Evolutionary conservation across 176 grass and related monocot genomes (phyloP), one percentile per base, ranked within the genome.

Genomic region (Eremochloa ophiuroides): DNA sequence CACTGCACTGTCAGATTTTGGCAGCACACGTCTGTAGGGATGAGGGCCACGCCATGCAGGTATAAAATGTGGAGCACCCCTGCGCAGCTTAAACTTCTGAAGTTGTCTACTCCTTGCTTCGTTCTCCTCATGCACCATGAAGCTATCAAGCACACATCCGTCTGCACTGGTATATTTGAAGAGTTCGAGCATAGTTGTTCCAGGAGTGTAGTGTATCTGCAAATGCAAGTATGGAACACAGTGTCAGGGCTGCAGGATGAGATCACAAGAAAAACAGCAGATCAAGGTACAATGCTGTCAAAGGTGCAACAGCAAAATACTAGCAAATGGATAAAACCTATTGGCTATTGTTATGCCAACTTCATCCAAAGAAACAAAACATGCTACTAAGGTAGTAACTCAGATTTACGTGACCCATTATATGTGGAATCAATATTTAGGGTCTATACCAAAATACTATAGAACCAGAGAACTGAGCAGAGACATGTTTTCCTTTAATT

Each of bases 161-260:
- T 33, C 53, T 34, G 62, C 26, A 64, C 8, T 79, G 67, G 62
- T 51, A 76, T 37, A 83, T 83, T 91, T 97, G 82, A 94, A 91
- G 62, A 97, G 85, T 73, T 91, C 82, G 25, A 97, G 89, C 86
- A 97, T 88, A 81, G n/a, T 76, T 56, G 72, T 87, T 68, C 91
- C 94, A 62, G 91, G 65, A 26, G 64, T 40, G 44, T 91, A 87
- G n/a, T 84, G 73, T 75, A 97, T 80, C 94, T 94, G 88, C 38
- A 51, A 77, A 64, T 79, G 37, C 26, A 62, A 62, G 55, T 16
- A 30, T 7, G 26, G 18, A 87, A 56, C 47, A 79, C 8, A 82
- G 31, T 18, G 10, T 43, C 11, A 77, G 55, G 25, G 68, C n/a
- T 62, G 22, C 71, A 27, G 33, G 58, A 71, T 78, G 66, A 71